Base-by-base conservation (phyloP, 2,329 filamentous ascomycete genomes). In the Penicillium fuscoglaucum region DNA sequence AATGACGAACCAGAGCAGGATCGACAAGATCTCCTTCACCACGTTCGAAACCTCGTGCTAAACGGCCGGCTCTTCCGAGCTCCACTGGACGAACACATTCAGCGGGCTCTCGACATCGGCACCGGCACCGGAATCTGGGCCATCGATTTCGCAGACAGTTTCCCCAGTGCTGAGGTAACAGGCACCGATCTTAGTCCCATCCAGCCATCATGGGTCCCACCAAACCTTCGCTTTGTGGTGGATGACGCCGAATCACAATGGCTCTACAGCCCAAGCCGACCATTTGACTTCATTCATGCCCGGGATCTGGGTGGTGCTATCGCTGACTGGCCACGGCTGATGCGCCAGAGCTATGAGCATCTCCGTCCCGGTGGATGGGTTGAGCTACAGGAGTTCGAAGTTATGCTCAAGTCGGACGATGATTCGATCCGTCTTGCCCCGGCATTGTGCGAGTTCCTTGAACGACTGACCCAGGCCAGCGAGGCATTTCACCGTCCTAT, bases 341-440 rank as follows among this genome's bases (percentile, higher is more conserved):
- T 68, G 44, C 55, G 39, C 1, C 70, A 71, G 56, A 65, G 68
- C 8, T 60, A 67, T 35, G 40, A 59, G 13, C 57, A 68, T 68
- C 75, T 84, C 9, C 76, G 76, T 52, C 80, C 80, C 0, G 81
- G 80, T 6, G 82, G 82, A 17, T 84, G 77, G 69, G 66, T 83
- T 28, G 82, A 84, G 60, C 68, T 82, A 40, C 79, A 82, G 45
- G 68, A 71, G 39, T 70, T 66, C 60, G 67, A 69, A 12, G 64
- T 69, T 6, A 68, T 61, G 19, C 63, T 72, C 31, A 69, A 63
- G 26, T 67, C 70, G 21, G 72, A 75, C 19, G 72, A 75, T 52
- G 66, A 68, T 10, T 67, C 69, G 1, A 47, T 68, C 4, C 57
- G 60, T 29, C 63, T 68, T 29, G 71, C 71, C 5, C 61, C 65